These are phyloP conservation scores for Rutstroemia sydowiana DNA, from an alignment of 2,329 filamentous ascomycete genomes.

Conservation along the genomic window DNA sequence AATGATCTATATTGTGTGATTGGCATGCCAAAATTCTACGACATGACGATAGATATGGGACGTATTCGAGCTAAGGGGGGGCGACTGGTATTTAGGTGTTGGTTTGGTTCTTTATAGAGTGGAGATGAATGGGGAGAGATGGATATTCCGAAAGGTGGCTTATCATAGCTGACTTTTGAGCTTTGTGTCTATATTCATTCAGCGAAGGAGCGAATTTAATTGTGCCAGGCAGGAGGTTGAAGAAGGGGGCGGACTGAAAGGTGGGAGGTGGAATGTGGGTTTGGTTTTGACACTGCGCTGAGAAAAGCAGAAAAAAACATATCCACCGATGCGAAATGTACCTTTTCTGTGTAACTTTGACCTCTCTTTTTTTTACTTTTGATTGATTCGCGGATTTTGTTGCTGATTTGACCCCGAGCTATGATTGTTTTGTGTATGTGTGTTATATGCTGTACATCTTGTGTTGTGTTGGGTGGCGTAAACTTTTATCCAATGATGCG, in stretches of 20 bases:
- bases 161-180: not conserved
- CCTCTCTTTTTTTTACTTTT: constrained; percentile 6
- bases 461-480: too few relatives aligned
- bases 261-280: not conserved
- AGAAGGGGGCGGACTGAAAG: not conserved
- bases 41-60: constrained; percentile 10
- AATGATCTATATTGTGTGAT: constrained; percentile 6
- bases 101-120: not conserved
- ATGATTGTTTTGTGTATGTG: too few relatives aligned
- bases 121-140: constrained; percentile 1
- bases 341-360: constrained; percentile 11
- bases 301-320: constrained; percentile 8
- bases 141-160: not conserved
- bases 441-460: too few relatives aligned
- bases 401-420: too few relatives aligned
- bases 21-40: constrained; percentile 8
- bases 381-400: not conserved
- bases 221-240: constrained; percentile 6
- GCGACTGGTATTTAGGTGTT: constrained; percentile 3
- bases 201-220: constrained; percentile 1
- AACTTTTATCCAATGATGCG: too few relatives aligned
- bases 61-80: constrained; percentile 4
- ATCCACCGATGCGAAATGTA: constrained; percentile 9
- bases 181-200: not conserved
- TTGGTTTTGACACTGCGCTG: not conserved